Conservation (phyloP, 495 filamentous ascomycete species). For the Aspergillus kassunensis region DNA sequence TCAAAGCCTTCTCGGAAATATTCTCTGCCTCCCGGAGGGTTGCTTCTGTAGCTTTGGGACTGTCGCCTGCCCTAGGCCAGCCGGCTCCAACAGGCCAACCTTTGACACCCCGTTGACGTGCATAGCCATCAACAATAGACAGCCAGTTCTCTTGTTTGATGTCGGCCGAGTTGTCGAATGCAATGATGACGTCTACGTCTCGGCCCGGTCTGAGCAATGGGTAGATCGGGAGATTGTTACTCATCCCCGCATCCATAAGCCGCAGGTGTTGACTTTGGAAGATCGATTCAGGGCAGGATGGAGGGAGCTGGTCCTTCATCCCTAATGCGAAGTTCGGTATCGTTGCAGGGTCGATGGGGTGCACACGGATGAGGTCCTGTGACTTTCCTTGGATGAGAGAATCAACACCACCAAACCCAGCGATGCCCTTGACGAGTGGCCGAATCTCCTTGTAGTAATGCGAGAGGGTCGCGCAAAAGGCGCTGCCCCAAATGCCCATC, state of each 20-base stretch:
- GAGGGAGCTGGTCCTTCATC: constrained; percentile 69
- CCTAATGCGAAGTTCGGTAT: constrained; percentile 85
- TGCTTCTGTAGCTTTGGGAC: constrained; percentile 50
- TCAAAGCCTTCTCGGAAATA: constrained; percentile 52
- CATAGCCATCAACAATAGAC: constrained; percentile 87
- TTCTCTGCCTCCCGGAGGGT: constrained; percentile 68
- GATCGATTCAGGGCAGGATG: constrained; percentile 69
- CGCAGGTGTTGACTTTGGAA: constrained; percentile 67
- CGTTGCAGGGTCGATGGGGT: constrained; percentile 83
- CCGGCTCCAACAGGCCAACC: constrained; percentile 91
- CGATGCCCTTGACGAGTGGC: constrained; percentile 67
- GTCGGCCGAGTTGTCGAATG: constrained; percentile 82
- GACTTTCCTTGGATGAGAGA: constrained; percentile 78
- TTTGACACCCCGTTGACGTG: constrained; percentile 77
- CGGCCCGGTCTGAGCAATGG: constrained; percentile 83
- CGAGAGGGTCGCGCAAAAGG: constrained; percentile 89
- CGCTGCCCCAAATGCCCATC: constrained; percentile 90
- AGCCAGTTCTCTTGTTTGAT: constrained; percentile 91
- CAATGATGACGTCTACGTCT: constrained; percentile 85
- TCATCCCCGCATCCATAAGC: constrained; percentile 97
- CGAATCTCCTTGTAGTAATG: constrained; percentile 95
- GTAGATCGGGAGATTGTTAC: constrained; percentile 94
- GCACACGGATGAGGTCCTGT: constrained; percentile 79
- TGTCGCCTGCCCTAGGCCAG: constrained; percentile 66
- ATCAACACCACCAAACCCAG: constrained; percentile 75